Evolutionary conservation across 441 rosid species (phyloP).

Genomic region (Metrosideros polymorpha): DNA sequence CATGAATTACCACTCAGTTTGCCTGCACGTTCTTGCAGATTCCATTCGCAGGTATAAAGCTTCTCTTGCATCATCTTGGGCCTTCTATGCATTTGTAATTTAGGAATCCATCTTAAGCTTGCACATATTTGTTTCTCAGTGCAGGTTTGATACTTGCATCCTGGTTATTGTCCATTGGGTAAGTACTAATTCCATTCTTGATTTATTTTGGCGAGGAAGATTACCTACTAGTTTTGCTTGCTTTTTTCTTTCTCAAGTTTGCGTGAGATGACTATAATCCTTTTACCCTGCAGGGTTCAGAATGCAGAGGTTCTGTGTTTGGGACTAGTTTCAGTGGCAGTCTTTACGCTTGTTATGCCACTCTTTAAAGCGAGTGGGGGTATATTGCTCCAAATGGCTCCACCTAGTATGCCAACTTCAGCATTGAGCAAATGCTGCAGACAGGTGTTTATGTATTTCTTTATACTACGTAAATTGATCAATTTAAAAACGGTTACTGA

Average conservation of each 20-base stretch:
- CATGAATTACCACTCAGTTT: conserved; percentile 93
- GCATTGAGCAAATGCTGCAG: conserved; percentile 83
- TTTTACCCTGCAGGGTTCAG: conserved; percentile 45
- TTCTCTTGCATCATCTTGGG: conserved; percentile 4
- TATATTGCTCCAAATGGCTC: conserved; percentile 88
- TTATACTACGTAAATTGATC: background rate
- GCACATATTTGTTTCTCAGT: conserved; percentile 46
- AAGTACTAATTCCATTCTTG: conserved; percentile 1
- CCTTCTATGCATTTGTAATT: background rate
- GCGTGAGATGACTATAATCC: conserved; percentile 4
- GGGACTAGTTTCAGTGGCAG: conserved; percentile 76
- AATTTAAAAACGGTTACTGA: background rate
- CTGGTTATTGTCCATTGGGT: conserved; percentile 94
- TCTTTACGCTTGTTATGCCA: conserved; percentile 83
- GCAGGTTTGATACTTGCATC: conserved; percentile 96
- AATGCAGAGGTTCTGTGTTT: conserved; percentile 92
- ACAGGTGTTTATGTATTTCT: conserved; percentile 41
- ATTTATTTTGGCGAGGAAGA: background rate
- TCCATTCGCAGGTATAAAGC: conserved; percentile 76
- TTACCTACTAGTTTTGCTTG: background rate
- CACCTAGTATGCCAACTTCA: conserved; percentile 78
- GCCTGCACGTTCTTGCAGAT: conserved; percentile 91
- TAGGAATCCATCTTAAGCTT: conserved; percentile 21
- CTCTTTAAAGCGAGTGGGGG: conserved; percentile 74
- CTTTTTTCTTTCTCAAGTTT: background rate